These are phyloP conservation scores for Fraxinus platypoda DNA, from an alignment of 305 asterid species.

Conservation along the genomic window DNA sequence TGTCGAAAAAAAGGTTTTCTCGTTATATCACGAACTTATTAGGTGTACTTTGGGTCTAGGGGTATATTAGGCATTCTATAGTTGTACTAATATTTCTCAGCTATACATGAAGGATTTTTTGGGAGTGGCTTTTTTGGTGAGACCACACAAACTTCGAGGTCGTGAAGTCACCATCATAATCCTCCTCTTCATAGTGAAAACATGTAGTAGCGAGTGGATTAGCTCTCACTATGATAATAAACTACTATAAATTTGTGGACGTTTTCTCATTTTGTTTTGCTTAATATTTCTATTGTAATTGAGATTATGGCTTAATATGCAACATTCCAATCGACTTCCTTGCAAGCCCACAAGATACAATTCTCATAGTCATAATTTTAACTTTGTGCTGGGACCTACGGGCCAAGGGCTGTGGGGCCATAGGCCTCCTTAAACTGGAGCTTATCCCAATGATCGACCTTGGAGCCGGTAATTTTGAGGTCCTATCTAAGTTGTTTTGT, in stretches of 20 bases:
- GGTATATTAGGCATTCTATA: background rate
- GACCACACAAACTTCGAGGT: background rate
- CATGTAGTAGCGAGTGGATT: background rate
- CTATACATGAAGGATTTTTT: background rate
- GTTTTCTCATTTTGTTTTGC: background rate
- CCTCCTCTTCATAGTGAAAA: background rate
- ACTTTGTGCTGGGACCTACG: background rate
- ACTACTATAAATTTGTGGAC: background rate
- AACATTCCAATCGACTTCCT: background rate
- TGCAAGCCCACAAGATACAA: background rate
- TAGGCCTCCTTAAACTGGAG: background rate
- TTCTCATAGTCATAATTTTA: background rate
- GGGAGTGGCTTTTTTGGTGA: background rate
- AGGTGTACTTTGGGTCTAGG: background rate
- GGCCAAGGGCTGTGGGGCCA: background rate
- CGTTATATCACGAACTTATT: background rate
- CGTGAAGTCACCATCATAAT: background rate
- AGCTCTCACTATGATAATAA: background rate
- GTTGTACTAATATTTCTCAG: too few relatives aligned
- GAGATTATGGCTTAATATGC: background rate
- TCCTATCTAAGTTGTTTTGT: background rate
- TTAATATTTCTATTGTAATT: background rate
- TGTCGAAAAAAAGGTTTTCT: slow-evolving; percentile 6
- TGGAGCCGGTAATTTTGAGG: background rate
- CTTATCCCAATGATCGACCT: background rate